Evolutionary conservation across 495 filamentous ascomycete species (phyloP).

Genomic region (Neurospora sp.): DNA sequence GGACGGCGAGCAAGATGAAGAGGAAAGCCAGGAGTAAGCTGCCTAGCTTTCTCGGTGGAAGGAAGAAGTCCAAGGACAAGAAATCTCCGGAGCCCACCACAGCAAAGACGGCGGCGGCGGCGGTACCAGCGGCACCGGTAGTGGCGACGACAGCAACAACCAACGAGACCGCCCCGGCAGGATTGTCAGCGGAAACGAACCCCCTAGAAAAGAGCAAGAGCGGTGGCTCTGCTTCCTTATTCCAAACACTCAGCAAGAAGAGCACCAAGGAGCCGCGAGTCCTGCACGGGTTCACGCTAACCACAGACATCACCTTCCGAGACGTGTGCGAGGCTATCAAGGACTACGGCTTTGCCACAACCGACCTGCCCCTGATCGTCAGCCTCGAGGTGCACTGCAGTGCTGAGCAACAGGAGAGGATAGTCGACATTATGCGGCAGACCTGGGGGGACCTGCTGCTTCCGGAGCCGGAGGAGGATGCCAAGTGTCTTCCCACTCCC

Average conservation of each 20-base stretch:
- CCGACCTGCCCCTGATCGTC: conserved; percentile 73
- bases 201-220: not conserved
- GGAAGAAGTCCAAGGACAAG: conserved; percentile 4
- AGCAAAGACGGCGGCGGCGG: not conserved
- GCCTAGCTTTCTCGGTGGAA: conserved; percentile 26
- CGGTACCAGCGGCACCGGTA: not conserved
- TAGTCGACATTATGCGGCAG: conserved; percentile 81
- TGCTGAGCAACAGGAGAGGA: conserved; percentile 68
- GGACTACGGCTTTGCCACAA: conserved; percentile 62
- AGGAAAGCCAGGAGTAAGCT: conserved; percentile 27
- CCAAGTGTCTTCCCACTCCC: conserved; percentile 50
- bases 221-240: not conserved
- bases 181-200: conserved; percentile 1
- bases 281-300: conserved; percentile 82
- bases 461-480: conserved; percentile 41
- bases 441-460: conserved; percentile 64
- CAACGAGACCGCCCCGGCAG: not conserved
- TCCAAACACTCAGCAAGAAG: conserved; percentile 7
- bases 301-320: conserved; percentile 75
- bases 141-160: not conserved
- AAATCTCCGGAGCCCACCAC: not conserved
- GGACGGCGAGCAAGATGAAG: conserved; percentile 19
- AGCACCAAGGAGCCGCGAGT: conserved; percentile 57
- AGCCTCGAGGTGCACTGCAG: conserved; percentile 82
- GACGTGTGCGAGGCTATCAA: conserved; percentile 71